phyloP scores from a whole-genome alignment of 2,329 filamentous ascomycete genomes.

The Xenosphaeropsis pyriputrescens region DNA sequence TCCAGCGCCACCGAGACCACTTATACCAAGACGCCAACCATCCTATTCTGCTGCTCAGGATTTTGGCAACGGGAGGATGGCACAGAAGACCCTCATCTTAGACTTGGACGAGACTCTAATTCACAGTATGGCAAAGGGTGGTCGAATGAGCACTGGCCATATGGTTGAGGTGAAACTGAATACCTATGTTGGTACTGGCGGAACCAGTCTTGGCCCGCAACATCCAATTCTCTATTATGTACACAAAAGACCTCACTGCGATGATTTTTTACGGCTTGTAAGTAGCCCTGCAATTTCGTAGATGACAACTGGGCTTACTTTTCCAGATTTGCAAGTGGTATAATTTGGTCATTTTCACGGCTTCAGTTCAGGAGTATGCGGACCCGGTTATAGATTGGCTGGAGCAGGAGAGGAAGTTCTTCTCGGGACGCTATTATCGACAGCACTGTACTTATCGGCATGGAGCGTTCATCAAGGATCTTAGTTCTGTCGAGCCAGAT shows the following conservation, averaged over 20 bases:
- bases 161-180: slow-evolving; percentile 96
- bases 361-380: slow-evolving; percentile 95
- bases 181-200: slow-evolving; percentile 51
- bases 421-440: slow-evolving; percentile 83
- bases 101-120: slow-evolving; percentile 97
- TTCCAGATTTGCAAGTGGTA: slow-evolving; percentile 89
- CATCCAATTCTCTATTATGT: slow-evolving; percentile 98
- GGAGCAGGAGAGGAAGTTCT: slow-evolving; percentile 92
- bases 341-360: slow-evolving; percentile 91
- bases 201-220: slow-evolving; percentile 60
- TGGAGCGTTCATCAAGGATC: slow-evolving; percentile 94
- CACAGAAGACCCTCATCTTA: slow-evolving; percentile 86
- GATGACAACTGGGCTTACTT: neutral
- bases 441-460: slow-evolving; percentile 95
- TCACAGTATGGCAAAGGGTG: slow-evolving; percentile 94
- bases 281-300: slow-evolving; percentile 11
- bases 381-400: slow-evolving; percentile 99
- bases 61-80: slow-evolving; percentile 32
- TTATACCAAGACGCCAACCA: slow-evolving; percentile 79
- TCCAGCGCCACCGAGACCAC: slow-evolving; percentile 74
- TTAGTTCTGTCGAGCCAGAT: slow-evolving; percentile 91
- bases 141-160: slow-evolving; percentile 88
- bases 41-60: slow-evolving; percentile 58
- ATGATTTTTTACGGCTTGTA: slow-evolving; percentile 84
- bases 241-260: slow-evolving; percentile 91